Base-by-base conservation (phyloP, 805 yeast species). In the Hanseniaspora mollemarum region DNA sequence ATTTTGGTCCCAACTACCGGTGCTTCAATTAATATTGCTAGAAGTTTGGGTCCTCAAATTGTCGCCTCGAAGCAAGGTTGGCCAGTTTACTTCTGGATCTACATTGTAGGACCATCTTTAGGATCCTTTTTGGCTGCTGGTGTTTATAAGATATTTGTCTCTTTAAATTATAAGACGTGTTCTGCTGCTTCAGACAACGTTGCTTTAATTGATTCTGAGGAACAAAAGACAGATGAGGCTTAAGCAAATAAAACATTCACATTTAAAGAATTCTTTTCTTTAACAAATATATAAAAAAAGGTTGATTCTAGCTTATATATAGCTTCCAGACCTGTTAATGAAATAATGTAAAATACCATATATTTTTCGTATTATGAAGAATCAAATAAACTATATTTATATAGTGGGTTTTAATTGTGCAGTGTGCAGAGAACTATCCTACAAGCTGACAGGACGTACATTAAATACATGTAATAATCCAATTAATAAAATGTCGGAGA, bases 21-120 rank as follows among this genome's bases (percentile, higher is more conserved):
- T 64, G 94, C 94, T 36, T 95, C 95, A 64, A 72, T 85, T 62
- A 86, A 86, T 74, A 95, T 95, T 53, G 95, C 95, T 42, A 79
- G 95, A 73, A 71, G 85, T 31, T 75, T 86, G 52, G 95, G 95
- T 62, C 94, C 95, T 49, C 75, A 80, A 63, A 71, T 85, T 54
- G 94, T 87, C 54, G 75, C 76, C 51, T 39, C 51, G 18, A 46
- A 38, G 16, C 71, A 66, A 52, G 71, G 76, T 21, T 87, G 87
- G 80, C 94, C 95, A 32, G 64, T 60, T 61, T 86, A 86, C 70
- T 87, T 80, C 73, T 86, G 94, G 94, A 85, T 87, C 57, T 86
- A 86, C 74, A 85, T 94, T 92, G 78, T 86, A 53, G 95, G 95
- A 50, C 95, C 95, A 54, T 59, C 80, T 51, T 62, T 83, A 53